Evolutionary conservation across 495 filamentous ascomycete genomes (phyloP).

Genomic region (Talaromyces trachyspermus): DNA sequence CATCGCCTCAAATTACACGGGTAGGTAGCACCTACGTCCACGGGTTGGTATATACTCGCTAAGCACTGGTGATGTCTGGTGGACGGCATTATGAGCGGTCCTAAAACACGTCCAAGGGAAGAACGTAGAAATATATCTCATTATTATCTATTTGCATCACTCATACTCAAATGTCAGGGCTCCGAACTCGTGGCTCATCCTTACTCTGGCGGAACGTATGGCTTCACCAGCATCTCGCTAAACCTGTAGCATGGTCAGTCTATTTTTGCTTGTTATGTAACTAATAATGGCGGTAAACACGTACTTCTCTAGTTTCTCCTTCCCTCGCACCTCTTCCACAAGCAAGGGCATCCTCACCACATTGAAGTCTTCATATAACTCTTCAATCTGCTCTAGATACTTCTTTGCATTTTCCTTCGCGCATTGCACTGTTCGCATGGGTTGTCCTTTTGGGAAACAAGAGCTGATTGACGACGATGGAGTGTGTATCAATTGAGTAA

Average conservation of each 20-base stretch:
- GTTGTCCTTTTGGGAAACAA: slow-evolving; percentile 83
- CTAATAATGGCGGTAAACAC: slow-evolving; percentile 15
- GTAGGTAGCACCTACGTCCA: too few species aligned
- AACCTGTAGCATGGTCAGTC: slow-evolving; percentile 44
- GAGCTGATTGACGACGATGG: slow-evolving; percentile 97
- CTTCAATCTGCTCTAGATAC: slow-evolving; percentile 97
- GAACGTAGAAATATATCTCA: slow-evolving; percentile 9
- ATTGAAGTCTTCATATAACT: slow-evolving; percentile 98
- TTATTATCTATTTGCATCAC: slow-evolving; percentile 46
- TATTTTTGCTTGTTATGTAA: not conserved
- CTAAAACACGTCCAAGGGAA: too few species aligned
- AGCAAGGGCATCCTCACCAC: slow-evolving; percentile 96
- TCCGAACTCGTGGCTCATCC: slow-evolving; percentile 9
- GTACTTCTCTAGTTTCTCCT: slow-evolving; percentile 81
- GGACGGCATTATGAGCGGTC: too few species aligned
- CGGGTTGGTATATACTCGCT: too few species aligned
- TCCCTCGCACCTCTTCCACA: slow-evolving; percentile 90
- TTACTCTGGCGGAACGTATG: slow-evolving; percentile 71
- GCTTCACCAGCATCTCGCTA: slow-evolving; percentile 84
- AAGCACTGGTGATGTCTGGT: too few species aligned
- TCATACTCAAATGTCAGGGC: slow-evolving; percentile 27
- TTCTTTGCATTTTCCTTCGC: slow-evolving; percentile 98
- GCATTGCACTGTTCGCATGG: slow-evolving; percentile 94
- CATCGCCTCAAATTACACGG: too few species aligned
- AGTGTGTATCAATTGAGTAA: slow-evolving; percentile 93